Evolutionary conservation across 2,329 filamentous ascomycete species (phyloP).

Genomic region (Pseudogymnoascus sp.): DNA sequence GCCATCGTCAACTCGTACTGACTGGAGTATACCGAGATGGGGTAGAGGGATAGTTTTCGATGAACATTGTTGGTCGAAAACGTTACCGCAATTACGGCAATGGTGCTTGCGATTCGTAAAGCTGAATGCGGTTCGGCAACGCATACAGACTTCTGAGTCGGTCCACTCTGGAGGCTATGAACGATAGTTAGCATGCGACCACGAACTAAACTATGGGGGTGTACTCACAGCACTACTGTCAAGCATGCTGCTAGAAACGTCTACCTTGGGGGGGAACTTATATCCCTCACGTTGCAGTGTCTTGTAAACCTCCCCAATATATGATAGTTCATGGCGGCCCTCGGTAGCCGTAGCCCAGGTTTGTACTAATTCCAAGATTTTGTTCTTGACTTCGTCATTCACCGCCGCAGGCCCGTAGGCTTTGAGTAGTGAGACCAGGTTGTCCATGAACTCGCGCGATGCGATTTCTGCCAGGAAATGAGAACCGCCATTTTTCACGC

Average conservation of each 20-base stretch:
- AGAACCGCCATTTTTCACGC: constrained; percentile 93
- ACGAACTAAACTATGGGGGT: background rate
- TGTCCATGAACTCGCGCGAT: constrained; percentile 97
- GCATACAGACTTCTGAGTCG: constrained; percentile 97
- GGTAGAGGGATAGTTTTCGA: constrained; percentile 80
- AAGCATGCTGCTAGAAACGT: constrained; percentile 93
- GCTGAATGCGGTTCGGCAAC: constrained; percentile 88
- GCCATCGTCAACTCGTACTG: constrained; percentile 91
- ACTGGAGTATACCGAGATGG: constrained; percentile 82
- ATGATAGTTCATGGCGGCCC: constrained; percentile 70
- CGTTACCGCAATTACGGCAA: constrained; percentile 94
- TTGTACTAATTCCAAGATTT: constrained; percentile 90
- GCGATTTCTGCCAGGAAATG: constrained; percentile 95
- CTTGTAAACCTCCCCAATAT: constrained; percentile 82
- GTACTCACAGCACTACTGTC: constrained; percentile 82
- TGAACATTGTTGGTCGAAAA: constrained; percentile 93
- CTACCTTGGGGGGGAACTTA: constrained; percentile 76
- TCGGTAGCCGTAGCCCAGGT: constrained; percentile 87
- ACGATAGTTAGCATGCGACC: background rate
- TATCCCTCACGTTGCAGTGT: constrained; percentile 77
- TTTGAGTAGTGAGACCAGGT: constrained; percentile 81
- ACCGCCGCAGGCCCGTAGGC: constrained; percentile 64
- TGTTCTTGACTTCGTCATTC: constrained; percentile 76
- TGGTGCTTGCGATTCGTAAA: constrained; percentile 99
- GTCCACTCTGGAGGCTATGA: constrained; percentile 86